phyloP scores from a whole-genome alignment of 306 rosid genomes.

The Luffa aegyptiaca region DNA sequence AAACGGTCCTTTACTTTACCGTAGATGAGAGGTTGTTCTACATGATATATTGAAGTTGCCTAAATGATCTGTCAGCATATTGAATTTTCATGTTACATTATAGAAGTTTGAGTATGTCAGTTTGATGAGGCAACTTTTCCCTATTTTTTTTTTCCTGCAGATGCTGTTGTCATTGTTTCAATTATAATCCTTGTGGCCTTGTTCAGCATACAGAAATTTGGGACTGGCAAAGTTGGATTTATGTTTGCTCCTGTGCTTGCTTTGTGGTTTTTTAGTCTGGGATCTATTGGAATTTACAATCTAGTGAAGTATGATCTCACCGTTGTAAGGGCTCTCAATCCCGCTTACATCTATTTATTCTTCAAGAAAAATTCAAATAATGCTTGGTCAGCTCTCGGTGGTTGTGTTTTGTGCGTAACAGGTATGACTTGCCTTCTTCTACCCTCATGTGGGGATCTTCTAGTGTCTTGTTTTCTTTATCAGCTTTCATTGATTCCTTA shows the following conservation, averaged over 20 bases:
- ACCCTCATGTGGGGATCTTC: not conserved
- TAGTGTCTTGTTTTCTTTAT: not conserved
- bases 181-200: slow-evolving; percentile 49
- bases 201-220: slow-evolving; percentile 84
- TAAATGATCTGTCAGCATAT: not conserved
- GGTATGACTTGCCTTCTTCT: slow-evolving; percentile 31
- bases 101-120: not conserved
- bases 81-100: not conserved
- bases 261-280: slow-evolving; percentile 86
- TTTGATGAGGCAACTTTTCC: not conserved
- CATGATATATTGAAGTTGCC: not conserved
- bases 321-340: slow-evolving; percentile 83
- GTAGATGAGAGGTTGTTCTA: not conserved
- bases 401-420: slow-evolving; percentile 94
- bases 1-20: not conserved
- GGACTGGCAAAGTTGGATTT: slow-evolving; percentile 85
- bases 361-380: slow-evolving; percentile 51
- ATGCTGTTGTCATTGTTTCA: slow-evolving; percentile 55
- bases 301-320: slow-evolving; percentile 43
- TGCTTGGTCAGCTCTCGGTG: slow-evolving; percentile 97
- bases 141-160: slow-evolving; percentile 37
- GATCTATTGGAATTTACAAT: slow-evolving; percentile 78
- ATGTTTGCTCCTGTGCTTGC: slow-evolving; percentile 82
- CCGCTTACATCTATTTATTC: slow-evolving; percentile 77
- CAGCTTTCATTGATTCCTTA: not conserved